Percentiles rank a stretch among this genome's conserved stretches.
Conservation (phyloP, 1,284 basidiomycete species). For the Sanghuangporus sanghuang region DNA sequence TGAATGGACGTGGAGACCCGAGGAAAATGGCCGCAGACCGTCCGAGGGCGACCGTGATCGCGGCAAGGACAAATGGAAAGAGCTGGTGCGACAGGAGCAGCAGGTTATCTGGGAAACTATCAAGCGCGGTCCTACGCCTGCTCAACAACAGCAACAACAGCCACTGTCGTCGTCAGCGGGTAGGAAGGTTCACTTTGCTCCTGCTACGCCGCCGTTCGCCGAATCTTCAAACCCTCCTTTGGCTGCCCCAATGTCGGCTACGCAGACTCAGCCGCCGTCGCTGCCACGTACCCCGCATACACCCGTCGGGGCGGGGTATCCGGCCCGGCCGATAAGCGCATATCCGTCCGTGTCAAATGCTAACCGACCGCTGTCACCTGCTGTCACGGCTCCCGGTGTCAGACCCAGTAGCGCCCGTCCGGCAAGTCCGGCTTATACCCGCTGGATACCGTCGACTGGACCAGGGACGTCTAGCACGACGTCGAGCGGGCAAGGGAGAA, state of each 20-base stretch:
- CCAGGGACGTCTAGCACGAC: background rate
- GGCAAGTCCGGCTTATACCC: slow-evolving; percentile 12
- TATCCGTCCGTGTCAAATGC: background rate
- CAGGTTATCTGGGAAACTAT: slow-evolving; percentile 14
- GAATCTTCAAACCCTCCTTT: background rate
- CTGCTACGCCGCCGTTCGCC: background rate
- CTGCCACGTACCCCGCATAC: slow-evolving; percentile 13
- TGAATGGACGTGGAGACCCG: slow-evolving; percentile 15
- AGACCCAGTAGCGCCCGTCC: slow-evolving; percentile 13
- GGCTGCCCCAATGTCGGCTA: background rate
- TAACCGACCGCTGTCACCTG: slow-evolving; percentile 10
- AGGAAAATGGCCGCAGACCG: background rate
- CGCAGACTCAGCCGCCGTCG: slow-evolving; percentile 1
- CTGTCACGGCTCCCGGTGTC: background rate
- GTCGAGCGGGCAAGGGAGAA: background rate
- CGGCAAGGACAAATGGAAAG: slow-evolving; percentile 3
- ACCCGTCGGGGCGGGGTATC: background rate
- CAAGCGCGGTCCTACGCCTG: background rate
- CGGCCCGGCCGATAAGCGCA: slow-evolving; percentile 1
- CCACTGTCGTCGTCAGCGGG: background rate
- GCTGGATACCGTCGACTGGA: slow-evolving; percentile 9
- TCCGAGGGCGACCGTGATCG: background rate
- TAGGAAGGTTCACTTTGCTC: slow-evolving; percentile 14
- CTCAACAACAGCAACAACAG: background rate
- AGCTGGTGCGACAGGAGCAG: slow-evolving; percentile 12